Percentiles rank a stretch among this genome's conserved stretches.
phyloP scores from a whole-genome alignment of 176 grass and related monocot genomes.

The Hyparrhenia diplandra region DNA sequence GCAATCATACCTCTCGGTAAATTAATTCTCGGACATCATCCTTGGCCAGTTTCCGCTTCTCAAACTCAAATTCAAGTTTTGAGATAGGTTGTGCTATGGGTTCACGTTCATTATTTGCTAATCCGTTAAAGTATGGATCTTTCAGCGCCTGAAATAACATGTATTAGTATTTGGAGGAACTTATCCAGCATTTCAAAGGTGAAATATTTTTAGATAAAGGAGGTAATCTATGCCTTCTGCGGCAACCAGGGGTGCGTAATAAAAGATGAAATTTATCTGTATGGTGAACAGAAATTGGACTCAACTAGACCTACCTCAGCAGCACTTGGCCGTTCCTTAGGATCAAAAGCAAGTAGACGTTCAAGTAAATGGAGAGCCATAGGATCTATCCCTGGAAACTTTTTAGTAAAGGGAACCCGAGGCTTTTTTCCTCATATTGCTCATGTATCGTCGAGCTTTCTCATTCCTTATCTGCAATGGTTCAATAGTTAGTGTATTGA shows the following conservation, averaged over 20 bases:
- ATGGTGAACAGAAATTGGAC: not conserved
- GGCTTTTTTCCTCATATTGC: constrained; percentile 84
- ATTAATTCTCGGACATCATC: constrained; percentile 97
- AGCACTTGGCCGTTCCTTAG: constrained; percentile 77
- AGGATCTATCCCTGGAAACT: constrained; percentile 71
- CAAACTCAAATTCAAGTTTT: constrained; percentile 99
- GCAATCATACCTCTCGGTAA: constrained; percentile 77
- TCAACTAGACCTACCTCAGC: constrained; percentile 53
- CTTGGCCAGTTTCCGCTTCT: constrained; percentile 90
- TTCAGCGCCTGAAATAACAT: constrained; percentile 58
- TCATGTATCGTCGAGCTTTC: constrained; percentile 85
- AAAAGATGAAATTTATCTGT: constrained; percentile 12
- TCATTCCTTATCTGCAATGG: constrained; percentile 76
- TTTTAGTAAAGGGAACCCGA: constrained; percentile 59
- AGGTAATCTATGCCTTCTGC: not conserved
- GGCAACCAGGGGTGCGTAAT: not conserved
- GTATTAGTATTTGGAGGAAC: constrained; percentile 28
- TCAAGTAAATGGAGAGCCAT: constrained; percentile 80
- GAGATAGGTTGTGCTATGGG: constrained; percentile 75
- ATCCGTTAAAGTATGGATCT: constrained; percentile 83
- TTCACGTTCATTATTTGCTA: constrained; percentile 83
- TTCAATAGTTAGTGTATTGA: not conserved
- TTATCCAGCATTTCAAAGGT: constrained; percentile 13
- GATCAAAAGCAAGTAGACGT: constrained; percentile 86
- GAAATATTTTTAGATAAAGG: not conserved